These are phyloP conservation scores for Fusarium buxicola DNA, from an alignment of 2,329 filamentous ascomycete genomes.

Conservation along the genomic window DNA sequence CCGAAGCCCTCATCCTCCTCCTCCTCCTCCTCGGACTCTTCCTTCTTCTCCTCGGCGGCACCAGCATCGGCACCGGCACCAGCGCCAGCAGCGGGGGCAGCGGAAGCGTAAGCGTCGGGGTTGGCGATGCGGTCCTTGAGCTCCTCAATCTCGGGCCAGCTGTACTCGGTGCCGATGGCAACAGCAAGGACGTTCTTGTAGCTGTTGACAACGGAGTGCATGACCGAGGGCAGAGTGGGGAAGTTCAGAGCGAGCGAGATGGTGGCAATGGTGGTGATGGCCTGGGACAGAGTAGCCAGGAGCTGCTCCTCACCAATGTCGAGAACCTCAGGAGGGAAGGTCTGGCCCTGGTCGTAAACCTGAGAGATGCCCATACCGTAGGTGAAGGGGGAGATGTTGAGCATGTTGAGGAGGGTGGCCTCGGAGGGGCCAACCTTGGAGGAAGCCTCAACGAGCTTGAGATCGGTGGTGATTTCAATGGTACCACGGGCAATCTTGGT, in stretches of 20 bases:
- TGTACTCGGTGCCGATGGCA: constrained; percentile 89
- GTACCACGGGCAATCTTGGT: constrained; percentile 99
- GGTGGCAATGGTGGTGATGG: constrained; percentile 87
- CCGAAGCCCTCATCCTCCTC: constrained; percentile 78
- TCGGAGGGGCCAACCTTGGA: constrained; percentile 98
- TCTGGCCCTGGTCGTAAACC: constrained; percentile 98
- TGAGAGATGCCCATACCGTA: constrained; percentile 97
- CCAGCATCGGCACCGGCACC: constrained; percentile 62
- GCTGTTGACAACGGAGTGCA: constrained; percentile 95
- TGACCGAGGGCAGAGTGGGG: constrained; percentile 95
- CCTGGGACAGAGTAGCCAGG: constrained; percentile 81
- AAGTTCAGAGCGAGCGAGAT: constrained; percentile 94
- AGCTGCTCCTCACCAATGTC: constrained; percentile 97
- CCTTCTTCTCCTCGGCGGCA: constrained; percentile 72
- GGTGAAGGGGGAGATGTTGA: constrained; percentile 99
- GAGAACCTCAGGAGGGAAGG: constrained; percentile 85
- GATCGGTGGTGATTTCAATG: constrained; percentile 98
- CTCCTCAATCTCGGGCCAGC: constrained; percentile 95
- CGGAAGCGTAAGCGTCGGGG: constrained; percentile 92
- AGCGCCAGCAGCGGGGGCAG: constrained; percentile 77
- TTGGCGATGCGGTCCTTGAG: constrained; percentile 99
- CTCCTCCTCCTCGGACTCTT: constrained; percentile 77
- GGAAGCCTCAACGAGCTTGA: constrained; percentile 96
- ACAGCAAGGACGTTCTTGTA: constrained; percentile 98
- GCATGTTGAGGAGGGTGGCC: constrained; percentile 98